These are phyloP conservation scores for Leucosporidium yakuticum DNA, from an alignment of 768 basidiomycete genomes.

Conservation along the genomic window DNA sequence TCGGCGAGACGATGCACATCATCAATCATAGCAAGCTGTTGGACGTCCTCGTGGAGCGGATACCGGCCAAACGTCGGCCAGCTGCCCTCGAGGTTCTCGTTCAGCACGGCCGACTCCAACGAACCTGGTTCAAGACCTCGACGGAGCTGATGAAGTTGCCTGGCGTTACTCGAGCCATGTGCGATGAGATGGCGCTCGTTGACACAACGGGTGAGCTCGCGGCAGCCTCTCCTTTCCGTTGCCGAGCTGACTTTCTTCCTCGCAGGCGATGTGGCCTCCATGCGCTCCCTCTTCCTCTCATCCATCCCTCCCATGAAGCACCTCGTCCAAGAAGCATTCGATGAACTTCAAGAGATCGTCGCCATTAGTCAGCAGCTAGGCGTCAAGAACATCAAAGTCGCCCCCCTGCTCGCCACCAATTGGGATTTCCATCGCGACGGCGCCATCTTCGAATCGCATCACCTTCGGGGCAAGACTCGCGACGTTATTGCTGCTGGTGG, in stretches of 20 bases:
- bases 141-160: slow-evolving; percentile 35
- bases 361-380: slow-evolving; percentile 33
- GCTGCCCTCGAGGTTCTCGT: slow-evolving; percentile 36
- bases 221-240: background rate
- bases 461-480: slow-evolving; percentile 30
- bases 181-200: slow-evolving; percentile 35
- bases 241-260: background rate
- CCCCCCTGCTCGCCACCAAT: slow-evolving; percentile 36
- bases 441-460: slow-evolving; percentile 36
- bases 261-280: slow-evolving; percentile 26
- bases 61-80: slow-evolving; percentile 27
- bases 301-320: slow-evolving; percentile 26
- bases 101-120: slow-evolving; percentile 26
- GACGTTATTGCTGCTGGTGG: slow-evolving; percentile 41
- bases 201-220: slow-evolving; percentile 31
- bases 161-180: slow-evolving; percentile 30
- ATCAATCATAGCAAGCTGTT: slow-evolving; percentile 38
- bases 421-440: slow-evolving; percentile 36
- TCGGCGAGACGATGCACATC: slow-evolving; percentile 30
- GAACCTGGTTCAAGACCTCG: slow-evolving; percentile 30
- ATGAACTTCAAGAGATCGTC: slow-evolving; percentile 35
- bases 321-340: slow-evolving; percentile 33
- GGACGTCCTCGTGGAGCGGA: slow-evolving; percentile 33
- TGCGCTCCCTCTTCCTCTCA: slow-evolving; percentile 26
- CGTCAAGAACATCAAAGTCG: slow-evolving; percentile 36